These are phyloP conservation scores for Linum trigynum DNA, from an alignment of 345 rosid genomes.

Conservation along the genomic window DNA sequence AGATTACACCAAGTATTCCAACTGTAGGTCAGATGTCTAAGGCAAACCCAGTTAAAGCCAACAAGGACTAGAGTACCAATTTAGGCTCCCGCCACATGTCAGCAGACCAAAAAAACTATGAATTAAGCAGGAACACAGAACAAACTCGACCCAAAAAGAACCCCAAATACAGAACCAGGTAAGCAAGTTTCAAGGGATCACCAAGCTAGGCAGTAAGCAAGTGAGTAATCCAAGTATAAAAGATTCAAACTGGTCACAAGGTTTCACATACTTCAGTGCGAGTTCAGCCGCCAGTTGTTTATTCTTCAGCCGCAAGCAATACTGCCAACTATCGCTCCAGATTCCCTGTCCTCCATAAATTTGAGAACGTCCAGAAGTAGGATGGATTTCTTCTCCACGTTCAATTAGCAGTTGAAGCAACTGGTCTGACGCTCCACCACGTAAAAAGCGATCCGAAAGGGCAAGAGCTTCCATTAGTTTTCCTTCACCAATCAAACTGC, in stretches of 20 bases:
- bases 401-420: slow-evolving; percentile 80
- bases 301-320: slow-evolving; percentile 91
- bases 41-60: not conserved
- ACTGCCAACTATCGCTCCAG: slow-evolving; percentile 90
- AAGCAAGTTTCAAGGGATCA: not conserved
- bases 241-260: not conserved
- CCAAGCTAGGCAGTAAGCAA: not conserved
- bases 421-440: slow-evolving; percentile 79
- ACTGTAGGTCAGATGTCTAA: not conserved
- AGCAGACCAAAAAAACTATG: not conserved
- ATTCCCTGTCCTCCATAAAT: slow-evolving; percentile 49
- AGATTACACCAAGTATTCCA: not conserved
- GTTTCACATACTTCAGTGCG: slow-evolving; percentile 63
- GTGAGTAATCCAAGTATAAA: not conserved
- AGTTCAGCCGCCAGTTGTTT: slow-evolving; percentile 82
- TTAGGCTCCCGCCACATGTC: not conserved
- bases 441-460: slow-evolving; percentile 89
- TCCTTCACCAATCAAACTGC: slow-evolving; percentile 80
- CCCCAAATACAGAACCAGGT: not conserved
- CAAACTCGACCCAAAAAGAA: not conserved
- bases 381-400: slow-evolving; percentile 54
- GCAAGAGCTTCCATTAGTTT: slow-evolving; percentile 94
- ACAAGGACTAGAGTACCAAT: not conserved
- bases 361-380: slow-evolving; percentile 39
- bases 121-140: not conserved